Evolutionary conservation across 192 early-diverging fungal genomes (phyloP).

Genomic region (Coemansia aciculifera): DNA sequence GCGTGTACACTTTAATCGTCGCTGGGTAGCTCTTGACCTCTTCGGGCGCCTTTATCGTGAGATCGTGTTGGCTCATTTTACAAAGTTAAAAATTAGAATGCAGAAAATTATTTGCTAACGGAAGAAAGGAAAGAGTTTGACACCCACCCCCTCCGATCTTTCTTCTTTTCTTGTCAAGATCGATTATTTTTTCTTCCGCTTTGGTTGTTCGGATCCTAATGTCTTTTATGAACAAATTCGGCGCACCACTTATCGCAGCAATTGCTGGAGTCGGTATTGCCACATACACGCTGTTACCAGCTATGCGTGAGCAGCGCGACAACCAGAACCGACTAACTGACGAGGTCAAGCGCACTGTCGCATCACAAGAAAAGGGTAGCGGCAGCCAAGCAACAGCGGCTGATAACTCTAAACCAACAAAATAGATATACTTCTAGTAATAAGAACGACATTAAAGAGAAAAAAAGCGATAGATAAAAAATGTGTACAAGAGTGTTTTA

Average conservation of each 20-base stretch:
- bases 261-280: conserved; percentile 23
- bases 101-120: too few relatives aligned
- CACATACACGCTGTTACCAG: conserved; percentile 33
- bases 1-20: conserved; percentile 81
- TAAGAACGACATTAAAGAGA: neutral
- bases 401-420: conserved; percentile 1
- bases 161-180: too few relatives aligned
- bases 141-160: neutral
- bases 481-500: neutral
- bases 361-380: neutral
- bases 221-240: conserved; percentile 18
- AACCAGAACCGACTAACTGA: neutral
- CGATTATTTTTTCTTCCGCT: neutral
- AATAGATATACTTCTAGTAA: neutral
- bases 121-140: neutral
- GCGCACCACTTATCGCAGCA: conserved; percentile 31
- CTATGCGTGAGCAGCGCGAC: conserved; percentile 14
- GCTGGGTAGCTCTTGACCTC: conserved; percentile 52
- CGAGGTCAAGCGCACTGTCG: conserved; percentile 7
- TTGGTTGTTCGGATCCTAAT: neutral
- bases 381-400: neutral
- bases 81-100: neutral
- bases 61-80: conserved; percentile 18
- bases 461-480: neutral
- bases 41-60: conserved; percentile 38